Evolutionary conservation across 768 basidiomycete genomes (phyloP).

Genomic region (Hemileccinum impolitum): DNA sequence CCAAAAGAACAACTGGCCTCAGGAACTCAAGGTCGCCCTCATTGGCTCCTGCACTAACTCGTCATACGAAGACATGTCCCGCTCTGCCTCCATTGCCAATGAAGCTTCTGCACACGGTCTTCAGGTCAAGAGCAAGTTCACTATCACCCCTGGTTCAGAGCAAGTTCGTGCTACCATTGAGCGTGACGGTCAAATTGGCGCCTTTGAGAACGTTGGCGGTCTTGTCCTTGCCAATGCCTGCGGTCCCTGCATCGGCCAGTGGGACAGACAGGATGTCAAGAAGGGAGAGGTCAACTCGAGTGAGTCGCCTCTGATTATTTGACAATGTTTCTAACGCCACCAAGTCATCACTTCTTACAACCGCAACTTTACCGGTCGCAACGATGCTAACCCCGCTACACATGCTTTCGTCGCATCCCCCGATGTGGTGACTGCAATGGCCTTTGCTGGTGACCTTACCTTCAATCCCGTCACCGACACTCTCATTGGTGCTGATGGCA

Average conservation of each 20-base stretch:
- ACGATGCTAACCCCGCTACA: slow-evolving; percentile 98
- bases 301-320: slow-evolving; percentile 35
- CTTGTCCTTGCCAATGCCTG: slow-evolving; percentile 97
- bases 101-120: slow-evolving; percentile 89
- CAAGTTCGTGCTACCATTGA: slow-evolving; percentile 97
- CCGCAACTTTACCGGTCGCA: slow-evolving; percentile 99
- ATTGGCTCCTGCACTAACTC: slow-evolving; percentile 99
- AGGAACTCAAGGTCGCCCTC: slow-evolving; percentile 93
- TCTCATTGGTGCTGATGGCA: slow-evolving; percentile 87
- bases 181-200: slow-evolving; percentile 89
- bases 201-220: slow-evolving; percentile 87
- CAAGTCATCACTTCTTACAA: slow-evolving; percentile 98
- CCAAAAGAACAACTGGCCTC: slow-evolving; percentile 95
- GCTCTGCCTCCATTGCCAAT: slow-evolving; percentile 89
- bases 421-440: slow-evolving; percentile 94
- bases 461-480: slow-evolving; percentile 97
- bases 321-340: neutral
- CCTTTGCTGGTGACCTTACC: slow-evolving; percentile 88
- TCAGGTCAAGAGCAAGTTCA: slow-evolving; percentile 89
- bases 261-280: slow-evolving; percentile 96
- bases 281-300: slow-evolving; percentile 97
- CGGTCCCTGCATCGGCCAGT: slow-evolving; percentile 99
- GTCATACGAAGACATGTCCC: slow-evolving; percentile 99
- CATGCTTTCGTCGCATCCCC: slow-evolving; percentile 95
- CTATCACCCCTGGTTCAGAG: slow-evolving; percentile 97